A percentile compares a stretch with the other conserved stretches of the same genome.
phyloP scores from a whole-genome alignment of 2,329 filamentous ascomycete species.

The Torrubiella hemipterigena region DNA sequence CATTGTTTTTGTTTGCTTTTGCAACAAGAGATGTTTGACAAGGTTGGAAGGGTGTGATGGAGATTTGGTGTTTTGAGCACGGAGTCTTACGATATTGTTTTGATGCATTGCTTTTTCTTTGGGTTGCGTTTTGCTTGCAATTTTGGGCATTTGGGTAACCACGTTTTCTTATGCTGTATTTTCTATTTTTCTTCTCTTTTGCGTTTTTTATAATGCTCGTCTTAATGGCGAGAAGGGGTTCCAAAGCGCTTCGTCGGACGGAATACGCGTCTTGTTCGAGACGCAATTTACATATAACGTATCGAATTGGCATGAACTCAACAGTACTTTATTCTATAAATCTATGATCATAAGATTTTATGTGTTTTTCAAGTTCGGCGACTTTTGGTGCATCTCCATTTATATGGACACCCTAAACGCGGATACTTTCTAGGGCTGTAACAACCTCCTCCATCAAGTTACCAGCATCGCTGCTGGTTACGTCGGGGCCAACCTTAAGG shows the following conservation, averaged over 20 bases:
- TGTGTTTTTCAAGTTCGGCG: too few species aligned
- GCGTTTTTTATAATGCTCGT: conserved; percentile 5
- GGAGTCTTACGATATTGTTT: too few species aligned
- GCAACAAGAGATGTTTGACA: neutral
- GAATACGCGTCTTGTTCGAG: too few species aligned
- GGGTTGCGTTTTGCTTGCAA: too few species aligned
- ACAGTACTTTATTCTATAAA: too few species aligned
- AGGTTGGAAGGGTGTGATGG: neutral
- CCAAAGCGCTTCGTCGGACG: conserved; percentile 1
- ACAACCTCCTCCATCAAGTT: conserved; percentile 30
- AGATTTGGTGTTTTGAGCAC: conserved; percentile 3
- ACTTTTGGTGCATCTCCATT: too few species aligned
- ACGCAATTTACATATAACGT: too few species aligned
- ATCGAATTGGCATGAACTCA: too few species aligned
- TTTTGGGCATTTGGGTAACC: conserved; percentile 7
- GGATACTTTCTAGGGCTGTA: conserved; percentile 24
- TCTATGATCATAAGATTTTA: too few species aligned
- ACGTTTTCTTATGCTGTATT: conserved; percentile 3
- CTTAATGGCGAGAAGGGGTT: neutral
- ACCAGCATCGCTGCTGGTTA: conserved; percentile 22
- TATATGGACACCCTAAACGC: too few species aligned
- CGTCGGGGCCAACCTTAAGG: conserved; percentile 22
- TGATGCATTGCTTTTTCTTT: too few species aligned
- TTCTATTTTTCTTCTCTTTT: conserved; percentile 3
- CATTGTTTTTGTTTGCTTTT: neutral